Evolutionary conservation across 371 early-diverging fungal genomes (phyloP).

Genomic region (Zychaea mexicana): DNA sequence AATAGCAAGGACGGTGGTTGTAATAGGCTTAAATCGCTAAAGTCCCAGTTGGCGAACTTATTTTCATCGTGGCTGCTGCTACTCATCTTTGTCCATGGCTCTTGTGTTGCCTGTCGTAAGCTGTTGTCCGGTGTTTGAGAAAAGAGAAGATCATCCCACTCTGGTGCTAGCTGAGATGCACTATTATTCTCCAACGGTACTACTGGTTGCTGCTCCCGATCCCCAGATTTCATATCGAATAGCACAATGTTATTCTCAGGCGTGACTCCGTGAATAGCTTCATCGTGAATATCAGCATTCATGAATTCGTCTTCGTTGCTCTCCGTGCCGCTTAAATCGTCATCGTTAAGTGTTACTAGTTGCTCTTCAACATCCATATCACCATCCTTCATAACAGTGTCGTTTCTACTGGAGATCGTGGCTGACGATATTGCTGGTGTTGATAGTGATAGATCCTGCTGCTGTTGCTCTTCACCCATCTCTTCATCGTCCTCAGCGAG

Average conservation of each 20-base stretch:
- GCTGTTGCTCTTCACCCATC: neutral
- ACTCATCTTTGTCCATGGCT: constrained; percentile 6
- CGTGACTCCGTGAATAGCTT: too few relatives aligned
- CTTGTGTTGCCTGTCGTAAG: neutral
- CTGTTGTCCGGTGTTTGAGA: neutral
- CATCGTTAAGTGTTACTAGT: too few relatives aligned
- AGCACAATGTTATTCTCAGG: too few relatives aligned
- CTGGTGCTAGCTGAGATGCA: neutral
- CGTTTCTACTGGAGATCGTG: too few relatives aligned
- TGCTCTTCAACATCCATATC: too few relatives aligned
- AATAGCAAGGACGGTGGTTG: constrained; percentile 28
- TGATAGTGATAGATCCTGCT: neutral
- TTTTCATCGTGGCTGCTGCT: constrained; percentile 23
- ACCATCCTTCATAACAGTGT: too few relatives aligned
- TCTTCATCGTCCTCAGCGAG: constrained; percentile 10
- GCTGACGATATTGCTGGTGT: neutral
- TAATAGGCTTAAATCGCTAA: constrained; percentile 20
- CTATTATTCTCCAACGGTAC: neutral
- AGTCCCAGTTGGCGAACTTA: constrained; percentile 18
- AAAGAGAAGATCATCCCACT: neutral
- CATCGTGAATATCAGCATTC: neutral
- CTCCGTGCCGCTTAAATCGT: too few relatives aligned
- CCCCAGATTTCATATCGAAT: neutral
- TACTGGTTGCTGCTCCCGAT: neutral
- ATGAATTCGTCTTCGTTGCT: too few relatives aligned